Percentiles rank a stretch among this genome's conserved stretches.
phyloP scores from a whole-genome alignment of 2,329 filamentous ascomycete species.

The Sclerotinia spermophila region DNA sequence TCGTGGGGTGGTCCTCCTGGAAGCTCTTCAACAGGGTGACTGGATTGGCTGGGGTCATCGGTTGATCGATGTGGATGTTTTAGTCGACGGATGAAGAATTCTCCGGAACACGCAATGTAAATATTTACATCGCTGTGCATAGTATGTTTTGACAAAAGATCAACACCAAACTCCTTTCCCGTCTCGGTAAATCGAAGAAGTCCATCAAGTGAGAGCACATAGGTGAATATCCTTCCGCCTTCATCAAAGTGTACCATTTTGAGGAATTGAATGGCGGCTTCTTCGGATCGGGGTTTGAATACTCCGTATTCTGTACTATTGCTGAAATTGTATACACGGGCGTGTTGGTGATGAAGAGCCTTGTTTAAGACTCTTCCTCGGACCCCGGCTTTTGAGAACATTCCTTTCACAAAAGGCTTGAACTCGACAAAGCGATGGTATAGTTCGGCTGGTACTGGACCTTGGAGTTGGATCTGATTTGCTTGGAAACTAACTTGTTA shows the following conservation, averaged over 20 bases:
- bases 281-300: constrained; percentile 62
- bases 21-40: constrained; percentile 50
- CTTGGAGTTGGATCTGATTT: constrained; percentile 81
- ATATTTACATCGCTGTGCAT: constrained; percentile 93
- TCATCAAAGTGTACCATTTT: constrained; percentile 83
- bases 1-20: constrained; percentile 46
- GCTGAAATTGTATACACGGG: constrained; percentile 85
- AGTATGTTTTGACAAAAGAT: constrained; percentile 89
- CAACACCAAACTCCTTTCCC: constrained; percentile 91
- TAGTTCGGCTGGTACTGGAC: constrained; percentile 73
- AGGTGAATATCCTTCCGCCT: constrained; percentile 84
- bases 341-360: constrained; percentile 85
- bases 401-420: constrained; percentile 80
- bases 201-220: constrained; percentile 83
- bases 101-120: constrained; percentile 88
- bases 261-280: constrained; percentile 75
- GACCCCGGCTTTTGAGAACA: constrained; percentile 77
- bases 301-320: constrained; percentile 67
- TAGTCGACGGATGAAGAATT: constrained; percentile 82
- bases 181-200: constrained; percentile 91
- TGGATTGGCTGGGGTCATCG: constrained; percentile 44
- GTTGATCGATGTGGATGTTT: constrained; percentile 48
- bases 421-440: constrained; percentile 96
- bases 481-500: constrained; percentile 71
- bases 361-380: constrained; percentile 77